These are phyloP conservation scores for Ceratocystis variospora DNA, from an alignment of 2,329 filamentous ascomycete species.

Conservation along the genomic window DNA sequence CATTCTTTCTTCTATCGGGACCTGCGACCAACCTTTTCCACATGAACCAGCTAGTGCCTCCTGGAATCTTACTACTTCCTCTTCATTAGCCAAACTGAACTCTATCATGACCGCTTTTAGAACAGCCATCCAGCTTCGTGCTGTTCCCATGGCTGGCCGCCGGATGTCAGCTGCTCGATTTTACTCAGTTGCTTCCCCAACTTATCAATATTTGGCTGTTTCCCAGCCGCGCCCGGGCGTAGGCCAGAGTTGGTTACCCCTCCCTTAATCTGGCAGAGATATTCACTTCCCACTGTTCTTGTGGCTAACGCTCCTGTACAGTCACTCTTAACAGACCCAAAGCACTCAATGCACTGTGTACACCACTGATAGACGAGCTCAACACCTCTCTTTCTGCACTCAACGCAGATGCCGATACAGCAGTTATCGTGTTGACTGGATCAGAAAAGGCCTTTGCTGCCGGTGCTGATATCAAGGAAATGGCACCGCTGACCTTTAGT, in stretches of 20 bases:
- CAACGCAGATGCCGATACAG: constrained; percentile 54
- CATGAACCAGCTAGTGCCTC: no score
- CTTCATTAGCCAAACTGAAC: background rate
- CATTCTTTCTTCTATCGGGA: background rate
- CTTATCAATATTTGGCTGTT: constrained; percentile 71
- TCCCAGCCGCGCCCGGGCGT: constrained; percentile 80
- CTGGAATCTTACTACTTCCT: background rate
- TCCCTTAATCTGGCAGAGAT: background rate
- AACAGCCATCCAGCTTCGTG: background rate
- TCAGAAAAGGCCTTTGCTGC: constrained; percentile 85
- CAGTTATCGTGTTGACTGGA: constrained; percentile 74
- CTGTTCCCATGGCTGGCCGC: background rate
- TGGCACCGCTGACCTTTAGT: constrained; percentile 83
- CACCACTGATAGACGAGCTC: constrained; percentile 78
- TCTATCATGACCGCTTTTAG: background rate
- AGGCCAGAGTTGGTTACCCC: constrained; percentile 56
- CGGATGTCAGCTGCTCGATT: background rate
- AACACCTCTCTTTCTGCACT: constrained; percentile 62
- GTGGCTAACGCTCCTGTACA: constrained; percentile 28
- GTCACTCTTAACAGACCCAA: constrained; percentile 90
- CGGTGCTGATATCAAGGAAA: constrained; percentile 97
- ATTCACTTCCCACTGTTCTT: background rate
- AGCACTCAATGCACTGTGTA: constrained; percentile 86
- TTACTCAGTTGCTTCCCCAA: constrained; percentile 25
- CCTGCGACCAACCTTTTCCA: no score